These are phyloP conservation scores for Schwanniomyces yamadae DNA, from an alignment of 805 yeast genomes.

Conservation along the genomic window DNA sequence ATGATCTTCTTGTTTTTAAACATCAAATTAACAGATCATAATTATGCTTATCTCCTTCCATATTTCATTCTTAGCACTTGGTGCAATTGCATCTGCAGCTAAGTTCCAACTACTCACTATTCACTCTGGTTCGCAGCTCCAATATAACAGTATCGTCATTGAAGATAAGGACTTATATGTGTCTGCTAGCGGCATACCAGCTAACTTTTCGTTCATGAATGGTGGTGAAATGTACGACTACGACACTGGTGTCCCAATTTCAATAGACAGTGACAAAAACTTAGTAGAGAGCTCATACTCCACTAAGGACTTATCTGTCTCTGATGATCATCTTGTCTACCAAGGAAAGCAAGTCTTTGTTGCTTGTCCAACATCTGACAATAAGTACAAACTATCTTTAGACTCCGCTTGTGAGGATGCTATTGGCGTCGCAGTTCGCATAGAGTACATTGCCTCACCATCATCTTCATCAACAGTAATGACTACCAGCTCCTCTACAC, in stretches of 20 bases:
- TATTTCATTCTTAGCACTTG: too few relatives aligned
- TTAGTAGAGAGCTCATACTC: conserved; percentile 16
- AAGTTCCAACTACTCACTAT: conserved; percentile 19
- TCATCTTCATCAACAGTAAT: background rate
- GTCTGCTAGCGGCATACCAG: conserved; percentile 10
- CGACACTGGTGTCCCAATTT: conserved; percentile 18
- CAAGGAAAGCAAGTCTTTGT: conserved; percentile 34
- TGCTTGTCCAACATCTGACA: conserved; percentile 34
- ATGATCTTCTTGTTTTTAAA: too few relatives aligned
- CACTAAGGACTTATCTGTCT: conserved; percentile 41
- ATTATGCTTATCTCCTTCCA: too few relatives aligned
- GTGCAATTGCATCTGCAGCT: too few relatives aligned
- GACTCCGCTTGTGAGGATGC: conserved; percentile 26
- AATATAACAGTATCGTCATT: conserved; percentile 13
- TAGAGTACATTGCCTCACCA: background rate
- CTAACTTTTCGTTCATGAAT: conserved; percentile 19
- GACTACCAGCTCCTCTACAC: background rate
- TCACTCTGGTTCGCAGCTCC: conserved; percentile 26
- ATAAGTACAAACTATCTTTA: conserved; percentile 22
- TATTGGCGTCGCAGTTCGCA: conserved; percentile 17
- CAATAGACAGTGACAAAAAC: conserved; percentile 2
- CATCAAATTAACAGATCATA: too few relatives aligned
- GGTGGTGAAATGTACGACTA: conserved; percentile 31
- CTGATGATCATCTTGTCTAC: conserved; percentile 35
- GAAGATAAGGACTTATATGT: conserved; percentile 10